Base-by-base conservation (phyloP, 2,329 filamentous ascomycete genomes). In the Tolypocladium paradoxum region DNA sequence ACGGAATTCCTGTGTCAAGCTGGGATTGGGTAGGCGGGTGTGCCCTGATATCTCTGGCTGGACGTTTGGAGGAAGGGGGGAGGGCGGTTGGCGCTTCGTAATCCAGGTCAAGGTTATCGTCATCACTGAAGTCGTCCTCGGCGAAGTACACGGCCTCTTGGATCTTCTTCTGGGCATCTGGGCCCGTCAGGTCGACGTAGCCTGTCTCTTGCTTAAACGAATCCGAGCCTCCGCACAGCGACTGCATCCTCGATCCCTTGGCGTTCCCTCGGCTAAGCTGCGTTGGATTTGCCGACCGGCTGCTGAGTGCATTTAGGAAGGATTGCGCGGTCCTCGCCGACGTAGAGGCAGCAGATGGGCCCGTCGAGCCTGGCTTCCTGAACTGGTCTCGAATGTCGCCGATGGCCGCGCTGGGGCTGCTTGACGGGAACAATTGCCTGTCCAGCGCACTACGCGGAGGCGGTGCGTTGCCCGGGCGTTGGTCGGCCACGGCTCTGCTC, bases 41-140 rank as follows among this genome's bases (percentile, higher is more conserved):
- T 11, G 63, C 61, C 50, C 64, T 57, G 38, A 55, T 60, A 48
- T 65, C 59, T 24, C 62, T 61, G n/a, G 60, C 36, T 16, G 56
- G 22, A 12, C 55, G 55, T 52, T 60, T 58, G n/a, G 60, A 54
- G 57, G 61, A 58, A 60, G 69, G 18, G 8, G 74, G 75, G 4
- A 81, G 74, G 2, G 78, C 73, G 1, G 73, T 68, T 0, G 84
- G 82, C 54, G 82, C 76, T 54, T 87, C 77, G 50, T 83, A 78
- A 57, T 90, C 79, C 22, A 87, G 69, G 56, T 88, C 87, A 27
- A 95, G 74, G 53, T 90, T 81, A 22, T 85, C 78, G 60, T 96
- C 90, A 64, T 92, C 88, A 61, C 90, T 89, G 59, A 95, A 93
- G 64, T 96, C 91, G 60, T 92, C 84, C 57, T 90, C 87, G 55